Base-by-base conservation (phyloP, 2,329 filamentous ascomycete genomes). In the Aspergillaceae sp. region DNA sequence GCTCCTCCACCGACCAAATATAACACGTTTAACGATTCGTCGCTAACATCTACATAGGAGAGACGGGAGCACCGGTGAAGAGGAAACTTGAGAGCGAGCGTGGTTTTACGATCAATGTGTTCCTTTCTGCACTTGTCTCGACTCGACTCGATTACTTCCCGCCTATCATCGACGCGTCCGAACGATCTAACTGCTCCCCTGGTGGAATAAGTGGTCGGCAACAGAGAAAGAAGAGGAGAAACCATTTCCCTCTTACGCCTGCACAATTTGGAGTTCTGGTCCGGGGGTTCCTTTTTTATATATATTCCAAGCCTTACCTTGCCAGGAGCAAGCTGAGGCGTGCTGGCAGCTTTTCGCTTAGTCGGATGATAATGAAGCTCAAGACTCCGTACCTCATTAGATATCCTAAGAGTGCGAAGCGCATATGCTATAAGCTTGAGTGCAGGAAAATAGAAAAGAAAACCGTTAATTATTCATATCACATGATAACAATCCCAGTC, bases 41-140 rank as follows among this genome's bases (percentile, higher is more conserved):
- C 19, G 41, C 51, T 55, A 29, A 57, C 42, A 9, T 32, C 42
- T 30, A 8, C 42, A 34, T 38, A 71, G 68, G 48, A 63, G 72
- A 51, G 72, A 74, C 53, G 72, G 72, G 45, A 73, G 67, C 47
- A 68, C 65, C 11, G 59, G 65, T 38, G 71, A 74, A 48, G 71
- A 73, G 48, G 70, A 72, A 42, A 49, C 56, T 41, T 68, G 49
- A 63, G 28, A 19, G 19, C 2, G 19, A 19, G 19, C 19, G 19
- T 19, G 19, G 19, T 19, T 19, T 19, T 19, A 19, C 19, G 19
- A 19, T 19, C 19, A 19, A 19, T 19, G 19, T 2, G 19, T 19
- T 19, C 19, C 19, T 19, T 19, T 19, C 19, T 19, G 19, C 19
- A 19, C 19, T 19, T 19, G 19, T 19, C 19, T 19, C 19, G 19